A percentile compares a stretch with the other conserved stretches of the same genome.
These are phyloP conservation scores for Macrotyloma uniflorum DNA, from an alignment of 306 rosid genomes.

Conservation along the genomic window DNA sequence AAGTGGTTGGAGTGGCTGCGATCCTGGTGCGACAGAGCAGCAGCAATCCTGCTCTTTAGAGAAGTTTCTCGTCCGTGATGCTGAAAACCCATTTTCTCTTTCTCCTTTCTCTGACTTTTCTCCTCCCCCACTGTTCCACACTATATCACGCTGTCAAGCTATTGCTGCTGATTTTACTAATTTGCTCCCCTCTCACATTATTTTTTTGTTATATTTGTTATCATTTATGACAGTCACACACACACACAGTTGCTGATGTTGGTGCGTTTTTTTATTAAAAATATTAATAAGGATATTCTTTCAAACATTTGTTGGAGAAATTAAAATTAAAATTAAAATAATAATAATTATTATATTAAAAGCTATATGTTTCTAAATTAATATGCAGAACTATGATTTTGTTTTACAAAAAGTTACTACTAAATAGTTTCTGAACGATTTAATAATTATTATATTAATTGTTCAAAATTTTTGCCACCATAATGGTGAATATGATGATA, in stretches of 20 bases:
- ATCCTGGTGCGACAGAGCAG: too few relatives aligned
- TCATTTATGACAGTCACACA: background rate
- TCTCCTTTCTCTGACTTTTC: too few relatives aligned
- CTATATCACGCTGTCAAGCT: background rate
- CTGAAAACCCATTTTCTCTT: too few relatives aligned
- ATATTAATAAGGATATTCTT: background rate
- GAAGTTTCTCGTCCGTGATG: background rate
- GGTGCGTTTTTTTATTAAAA: background rate
- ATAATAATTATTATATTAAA: background rate
- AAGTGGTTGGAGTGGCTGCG: background rate
- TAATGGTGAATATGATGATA: background rate
- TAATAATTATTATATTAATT: background rate
- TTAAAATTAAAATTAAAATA: background rate
- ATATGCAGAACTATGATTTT: background rate
- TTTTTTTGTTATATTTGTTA: background rate
- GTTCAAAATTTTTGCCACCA: background rate
- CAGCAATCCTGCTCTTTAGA: background rate
- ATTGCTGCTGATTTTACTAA: constrained; percentile 11
- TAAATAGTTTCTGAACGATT: background rate
- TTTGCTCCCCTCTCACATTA: background rate
- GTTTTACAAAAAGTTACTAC: background rate
- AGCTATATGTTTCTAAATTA: background rate
- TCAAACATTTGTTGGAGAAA: background rate
- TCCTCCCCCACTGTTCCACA: background rate
- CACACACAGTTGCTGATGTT: background rate